phyloP scores from a whole-genome alignment of 441 rosid species.

The Jatropha podagrica region DNA sequence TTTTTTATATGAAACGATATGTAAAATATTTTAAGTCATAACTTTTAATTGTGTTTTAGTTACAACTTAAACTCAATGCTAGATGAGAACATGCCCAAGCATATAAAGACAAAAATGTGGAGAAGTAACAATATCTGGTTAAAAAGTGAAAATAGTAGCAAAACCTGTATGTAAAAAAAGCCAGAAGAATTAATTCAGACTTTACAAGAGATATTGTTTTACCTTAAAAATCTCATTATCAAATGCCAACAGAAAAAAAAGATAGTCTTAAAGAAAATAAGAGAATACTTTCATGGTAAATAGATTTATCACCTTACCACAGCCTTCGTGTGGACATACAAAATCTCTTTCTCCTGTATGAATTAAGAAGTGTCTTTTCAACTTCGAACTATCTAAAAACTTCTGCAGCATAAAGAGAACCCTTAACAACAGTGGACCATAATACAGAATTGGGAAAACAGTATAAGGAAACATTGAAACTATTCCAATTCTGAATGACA shows the following conservation, averaged over 20 bases:
- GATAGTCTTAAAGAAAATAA: background rate
- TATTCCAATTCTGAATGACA: background rate
- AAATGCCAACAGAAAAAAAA: background rate
- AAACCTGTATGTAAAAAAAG: background rate
- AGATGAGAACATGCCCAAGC: background rate
- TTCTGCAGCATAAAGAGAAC: slow-evolving; percentile 56
- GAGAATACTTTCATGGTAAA: slow-evolving; percentile 14
- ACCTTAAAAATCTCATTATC: background rate
- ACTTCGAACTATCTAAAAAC: slow-evolving; percentile 96
- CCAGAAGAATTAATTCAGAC: background rate
- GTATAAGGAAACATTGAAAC: background rate
- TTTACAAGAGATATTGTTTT: background rate
- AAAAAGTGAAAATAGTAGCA: background rate
- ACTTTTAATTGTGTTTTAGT: background rate
- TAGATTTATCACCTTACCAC: slow-evolving; percentile 82
- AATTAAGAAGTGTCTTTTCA: slow-evolving; percentile 89
- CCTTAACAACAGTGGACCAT: background rate
- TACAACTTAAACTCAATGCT: background rate
- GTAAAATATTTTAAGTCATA: background rate
- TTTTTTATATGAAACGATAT: background rate
- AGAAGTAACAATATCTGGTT: background rate
- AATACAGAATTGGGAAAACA: slow-evolving; percentile 12
- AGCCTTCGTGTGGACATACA: slow-evolving; percentile 91
- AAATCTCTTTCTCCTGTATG: slow-evolving; percentile 89
- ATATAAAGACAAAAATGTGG: background rate